Percentiles rank a stretch among this genome's conserved stretches.
Evolutionary conservation across 2,329 filamentous ascomycete species (phyloP).

Genomic region (Botrytis medusae): DNA sequence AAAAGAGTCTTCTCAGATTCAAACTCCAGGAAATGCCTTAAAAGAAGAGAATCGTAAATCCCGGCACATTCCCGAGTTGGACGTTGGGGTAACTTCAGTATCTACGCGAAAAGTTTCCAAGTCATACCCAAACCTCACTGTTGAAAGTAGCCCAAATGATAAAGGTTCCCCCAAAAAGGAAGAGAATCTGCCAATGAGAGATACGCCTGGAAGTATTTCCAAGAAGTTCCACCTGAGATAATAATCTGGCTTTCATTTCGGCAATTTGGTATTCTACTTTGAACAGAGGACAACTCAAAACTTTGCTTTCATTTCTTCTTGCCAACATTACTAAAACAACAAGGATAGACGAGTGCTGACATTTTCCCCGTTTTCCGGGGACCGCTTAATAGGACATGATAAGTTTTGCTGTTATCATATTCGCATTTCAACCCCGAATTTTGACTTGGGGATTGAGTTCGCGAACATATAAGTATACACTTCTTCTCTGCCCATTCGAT

Average conservation of each 20-base stretch:
- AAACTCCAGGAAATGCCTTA: slow-evolving; percentile 24
- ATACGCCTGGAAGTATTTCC: slow-evolving; percentile 33
- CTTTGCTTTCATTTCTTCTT: slow-evolving; percentile 20
- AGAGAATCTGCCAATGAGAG: slow-evolving; percentile 31
- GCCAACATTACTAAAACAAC: slow-evolving; percentile 8
- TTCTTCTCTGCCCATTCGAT: slow-evolving; percentile 12
- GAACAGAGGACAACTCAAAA: neutral
- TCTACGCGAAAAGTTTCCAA: slow-evolving; percentile 16
- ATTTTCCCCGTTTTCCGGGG: slow-evolving; percentile 13
- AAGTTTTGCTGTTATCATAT: slow-evolving; percentile 16
- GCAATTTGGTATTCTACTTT: slow-evolving; percentile 14
- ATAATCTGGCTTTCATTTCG: slow-evolving; percentile 27
- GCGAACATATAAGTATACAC: slow-evolving; percentile 16
- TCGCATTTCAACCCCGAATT: neutral
- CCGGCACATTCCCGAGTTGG: slow-evolving; percentile 7
- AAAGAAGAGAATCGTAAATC: neutral
- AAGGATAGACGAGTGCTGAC: slow-evolving; percentile 22
- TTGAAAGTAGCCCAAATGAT: neutral
- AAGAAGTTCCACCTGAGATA: slow-evolving; percentile 16
- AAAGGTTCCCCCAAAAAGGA: slow-evolving; percentile 18
- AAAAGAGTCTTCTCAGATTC: slow-evolving; percentile 28
- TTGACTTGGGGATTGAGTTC: neutral
- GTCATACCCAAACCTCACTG: neutral
- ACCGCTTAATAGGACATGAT: slow-evolving; percentile 25
- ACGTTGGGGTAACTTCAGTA: neutral